A percentile compares a stretch with the other conserved stretches of the same genome.
Conservation (phyloP, 1,284 basidiomycete genomes). For the Sporisorium scitamineum region DNA sequence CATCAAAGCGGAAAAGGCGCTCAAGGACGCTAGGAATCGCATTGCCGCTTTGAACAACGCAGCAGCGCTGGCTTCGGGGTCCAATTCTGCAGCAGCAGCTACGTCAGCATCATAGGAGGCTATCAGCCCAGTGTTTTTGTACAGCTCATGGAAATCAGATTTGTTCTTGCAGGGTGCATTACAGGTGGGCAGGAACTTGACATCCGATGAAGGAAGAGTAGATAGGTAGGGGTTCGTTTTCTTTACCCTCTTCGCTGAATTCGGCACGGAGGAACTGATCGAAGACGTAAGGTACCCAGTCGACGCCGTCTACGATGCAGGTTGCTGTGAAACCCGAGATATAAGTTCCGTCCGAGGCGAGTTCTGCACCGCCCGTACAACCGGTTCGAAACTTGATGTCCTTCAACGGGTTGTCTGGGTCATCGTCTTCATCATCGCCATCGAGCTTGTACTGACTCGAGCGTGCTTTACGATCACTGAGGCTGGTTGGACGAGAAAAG, state of each 20-base stretch:
- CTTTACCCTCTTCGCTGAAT: slow-evolving; percentile 4
- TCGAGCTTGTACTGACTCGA: no score
- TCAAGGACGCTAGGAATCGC: slow-evolving; percentile 51
- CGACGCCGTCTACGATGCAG: slow-evolving; percentile 34
- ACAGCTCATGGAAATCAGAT: background rate
- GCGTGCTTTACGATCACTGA: background rate
- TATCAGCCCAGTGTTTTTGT: slow-evolving; percentile 1
- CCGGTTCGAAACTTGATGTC: slow-evolving; percentile 21
- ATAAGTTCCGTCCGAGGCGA: slow-evolving; percentile 9
- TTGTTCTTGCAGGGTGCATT: background rate
- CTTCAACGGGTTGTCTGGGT: slow-evolving; percentile 15
- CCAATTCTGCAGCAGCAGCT: background rate
- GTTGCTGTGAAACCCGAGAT: slow-evolving; percentile 35
- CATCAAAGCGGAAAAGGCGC: slow-evolving; percentile 65
- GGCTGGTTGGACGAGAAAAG: no score
- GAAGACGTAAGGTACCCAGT: slow-evolving; percentile 40
- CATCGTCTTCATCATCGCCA: slow-evolving; percentile 13
- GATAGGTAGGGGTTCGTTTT: slow-evolving; percentile 13
- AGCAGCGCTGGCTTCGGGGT: background rate
- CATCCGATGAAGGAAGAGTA: slow-evolving; percentile 30
- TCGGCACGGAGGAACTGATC: slow-evolving; percentile 21
- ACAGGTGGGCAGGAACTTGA: slow-evolving; percentile 31
- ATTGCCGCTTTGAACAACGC: slow-evolving; percentile 29
- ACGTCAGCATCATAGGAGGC: background rate
- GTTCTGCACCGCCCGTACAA: slow-evolving; percentile 17